Conservation (phyloP, 2,329 filamentous ascomycete genomes). For the Hymenoscyphus scutula region DNA sequence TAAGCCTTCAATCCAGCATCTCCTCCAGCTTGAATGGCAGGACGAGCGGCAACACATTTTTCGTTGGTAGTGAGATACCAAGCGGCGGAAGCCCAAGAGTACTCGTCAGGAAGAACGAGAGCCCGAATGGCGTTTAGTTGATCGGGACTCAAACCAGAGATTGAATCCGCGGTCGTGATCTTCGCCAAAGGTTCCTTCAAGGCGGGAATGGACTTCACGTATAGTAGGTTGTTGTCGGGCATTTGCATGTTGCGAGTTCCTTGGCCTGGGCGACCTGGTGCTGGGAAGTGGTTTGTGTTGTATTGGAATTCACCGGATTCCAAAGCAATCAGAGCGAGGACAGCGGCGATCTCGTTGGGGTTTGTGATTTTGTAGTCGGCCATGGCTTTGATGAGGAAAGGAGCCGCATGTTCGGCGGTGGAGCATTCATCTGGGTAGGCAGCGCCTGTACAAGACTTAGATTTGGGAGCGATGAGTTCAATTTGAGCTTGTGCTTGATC, state of each 20-base stretch:
- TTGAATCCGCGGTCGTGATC: slow-evolving; percentile 34
- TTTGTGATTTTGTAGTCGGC: slow-evolving; percentile 50
- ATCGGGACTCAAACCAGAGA: slow-evolving; percentile 35
- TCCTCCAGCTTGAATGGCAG: slow-evolving; percentile 42
- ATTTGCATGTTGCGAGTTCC: slow-evolving; percentile 66
- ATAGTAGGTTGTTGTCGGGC: slow-evolving; percentile 52
- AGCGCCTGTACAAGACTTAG: slow-evolving; percentile 45
- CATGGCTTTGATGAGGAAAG: slow-evolving; percentile 51
- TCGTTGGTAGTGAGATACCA: slow-evolving; percentile 57
- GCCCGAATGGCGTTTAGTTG: slow-evolving; percentile 46
- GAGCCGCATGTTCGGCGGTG: slow-evolving; percentile 50
- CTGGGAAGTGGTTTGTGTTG: slow-evolving; percentile 56
- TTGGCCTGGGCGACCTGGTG: slow-evolving; percentile 50
- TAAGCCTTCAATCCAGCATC: slow-evolving; percentile 52
- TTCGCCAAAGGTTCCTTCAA: slow-evolving; percentile 38
- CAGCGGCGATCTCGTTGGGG: slow-evolving; percentile 55
- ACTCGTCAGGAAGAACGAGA: slow-evolving; percentile 48
- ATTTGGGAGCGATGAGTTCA: slow-evolving; percentile 47
- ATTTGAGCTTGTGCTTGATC: slow-evolving; percentile 22
- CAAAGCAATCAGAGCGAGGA: slow-evolving; percentile 59
- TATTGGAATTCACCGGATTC: slow-evolving; percentile 62
- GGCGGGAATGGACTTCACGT: slow-evolving; percentile 48
- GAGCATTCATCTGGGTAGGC: slow-evolving; percentile 49
- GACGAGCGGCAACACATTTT: slow-evolving; percentile 45
- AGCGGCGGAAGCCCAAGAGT: slow-evolving; percentile 56